Conservation (phyloP, 2,329 filamentous ascomycete species). For the Sporothrix sp. region DNA sequence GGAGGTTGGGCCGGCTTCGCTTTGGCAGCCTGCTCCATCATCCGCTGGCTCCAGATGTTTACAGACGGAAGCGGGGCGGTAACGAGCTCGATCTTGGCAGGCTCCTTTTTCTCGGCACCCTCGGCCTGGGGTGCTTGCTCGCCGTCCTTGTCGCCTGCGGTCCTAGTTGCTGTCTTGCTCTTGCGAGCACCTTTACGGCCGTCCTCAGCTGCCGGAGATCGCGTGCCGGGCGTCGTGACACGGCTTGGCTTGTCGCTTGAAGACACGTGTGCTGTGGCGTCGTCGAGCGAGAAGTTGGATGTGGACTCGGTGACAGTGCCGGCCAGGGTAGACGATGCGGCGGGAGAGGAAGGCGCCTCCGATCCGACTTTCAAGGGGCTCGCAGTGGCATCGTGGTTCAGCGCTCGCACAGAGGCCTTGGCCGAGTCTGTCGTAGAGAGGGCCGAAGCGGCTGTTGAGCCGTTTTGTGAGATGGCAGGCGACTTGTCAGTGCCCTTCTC, state of each 20-base stretch:
- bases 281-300: constrained; percentile 15
- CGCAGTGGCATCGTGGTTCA: not conserved
- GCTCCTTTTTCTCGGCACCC: constrained; percentile 48
- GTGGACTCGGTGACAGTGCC: constrained; percentile 25
- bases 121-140: constrained; percentile 38
- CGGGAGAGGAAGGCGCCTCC: constrained; percentile 23
- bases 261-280: constrained; percentile 45
- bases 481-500: constrained; percentile 27
- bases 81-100: constrained; percentile 55
- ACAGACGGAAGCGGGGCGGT: constrained; percentile 75
- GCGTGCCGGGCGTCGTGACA: not conserved
- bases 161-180: constrained; percentile 48
- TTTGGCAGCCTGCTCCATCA: constrained; percentile 53
- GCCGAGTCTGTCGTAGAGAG: not conserved
- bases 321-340: constrained; percentile 23
- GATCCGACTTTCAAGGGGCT: constrained; percentile 15
- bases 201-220: constrained; percentile 33
- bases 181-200: constrained; percentile 54
- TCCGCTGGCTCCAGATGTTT: constrained; percentile 80
- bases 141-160: constrained; percentile 39
- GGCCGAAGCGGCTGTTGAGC: not conserved
- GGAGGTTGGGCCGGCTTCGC: constrained; percentile 25
- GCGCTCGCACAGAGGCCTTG: not conserved
- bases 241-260: constrained; percentile 27
- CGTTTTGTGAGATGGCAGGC: constrained; percentile 9